Evolutionary conservation across 1,284 basidiomycete species (phyloP), one percentile per base, ranked within the genome.

Genomic region (Sutorius eximius): DNA sequence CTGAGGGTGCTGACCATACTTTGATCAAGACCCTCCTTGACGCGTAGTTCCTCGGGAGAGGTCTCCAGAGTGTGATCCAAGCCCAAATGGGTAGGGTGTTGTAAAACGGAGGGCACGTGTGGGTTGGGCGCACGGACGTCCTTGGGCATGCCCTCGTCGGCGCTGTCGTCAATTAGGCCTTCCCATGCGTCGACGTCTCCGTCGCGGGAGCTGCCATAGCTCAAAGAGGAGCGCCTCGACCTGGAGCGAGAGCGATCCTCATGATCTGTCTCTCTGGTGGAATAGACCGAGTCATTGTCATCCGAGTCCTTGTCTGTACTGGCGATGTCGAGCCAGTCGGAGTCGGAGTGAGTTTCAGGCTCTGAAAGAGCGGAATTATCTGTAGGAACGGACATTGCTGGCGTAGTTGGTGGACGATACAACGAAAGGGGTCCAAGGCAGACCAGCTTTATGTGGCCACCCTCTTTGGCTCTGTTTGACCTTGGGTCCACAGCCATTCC

Each of bases 261-360:
- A 66, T 72, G 81, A 76, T 86, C 85, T 66, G 79, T 83, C 66
- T 79, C 81, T 59, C 76, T 57, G 61, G 77, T 60, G 3, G 68
- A 82, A 62, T 73, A 79, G 68, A 85, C 71, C 47, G 86, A 88
- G 64, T 86, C 85, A 69, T 80, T 82, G 63, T 85, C 86, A 62
- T 85, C 86, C 38, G 85, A 86, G 53, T 82, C 82, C 57, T 79
- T 78, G 71, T 78, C 71, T 20, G 68, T 82, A 63, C 82, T 85
- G 38, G 83, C 73, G 57, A 90, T 78, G 63, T 90, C 87, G 63
- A 88, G 83, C 87, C 87, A 89, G 71, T 89, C 87, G 34, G 86
- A 88, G 73, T 90, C 88, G 37, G 87, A 90, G 59, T 82, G 70
- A 59, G 71, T 80, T 67, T 87, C 87, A 59, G 78, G 66, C 66